phyloP scores from a whole-genome alignment of 139 green algal genomes.

The Tetraselmis chui region DNA sequence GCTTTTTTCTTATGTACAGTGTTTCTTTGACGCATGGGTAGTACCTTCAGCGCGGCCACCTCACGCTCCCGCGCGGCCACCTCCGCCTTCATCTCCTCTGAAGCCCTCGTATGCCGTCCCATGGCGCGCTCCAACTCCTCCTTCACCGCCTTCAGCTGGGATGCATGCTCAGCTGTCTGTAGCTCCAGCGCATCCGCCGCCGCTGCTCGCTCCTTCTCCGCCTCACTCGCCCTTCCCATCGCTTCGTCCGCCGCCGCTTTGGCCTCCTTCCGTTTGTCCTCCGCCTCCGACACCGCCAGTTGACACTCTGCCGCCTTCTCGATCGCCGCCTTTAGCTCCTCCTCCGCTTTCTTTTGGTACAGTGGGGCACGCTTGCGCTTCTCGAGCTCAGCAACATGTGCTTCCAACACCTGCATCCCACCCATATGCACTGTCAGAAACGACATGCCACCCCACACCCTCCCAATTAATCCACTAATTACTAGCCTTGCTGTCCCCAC shows the following conservation, averaged over 20 bases:
- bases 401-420: slow-evolving; percentile 9
- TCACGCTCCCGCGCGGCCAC: not conserved
- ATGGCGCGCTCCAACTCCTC: not conserved
- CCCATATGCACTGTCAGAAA: too few species aligned
- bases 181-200: not conserved
- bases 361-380: slow-evolving; percentile 74
- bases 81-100: not conserved
- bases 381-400: slow-evolving; percentile 56
- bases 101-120: not conserved
- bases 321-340: slow-evolving; percentile 66
- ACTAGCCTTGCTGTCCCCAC: too few species aligned
- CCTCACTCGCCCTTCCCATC: not conserved
- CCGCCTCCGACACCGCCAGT: slow-evolving; percentile 45
- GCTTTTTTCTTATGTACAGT: too few species aligned
- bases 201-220: slow-evolving; percentile 9
- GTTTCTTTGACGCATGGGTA: too few species aligned
- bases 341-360: slow-evolving; percentile 83
- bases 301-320: slow-evolving; percentile 70
- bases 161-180: not conserved
- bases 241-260: slow-evolving; percentile 18
- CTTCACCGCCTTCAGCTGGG: not conserved
- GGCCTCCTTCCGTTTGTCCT: slow-evolving; percentile 48
- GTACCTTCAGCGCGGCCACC: not conserved
- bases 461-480: too few species aligned
- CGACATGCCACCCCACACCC: too few species aligned